These are phyloP conservation scores for Leccinum pachyderme DNA, from an alignment of 1,284 basidiomycete genomes.

Conservation along the genomic window DNA sequence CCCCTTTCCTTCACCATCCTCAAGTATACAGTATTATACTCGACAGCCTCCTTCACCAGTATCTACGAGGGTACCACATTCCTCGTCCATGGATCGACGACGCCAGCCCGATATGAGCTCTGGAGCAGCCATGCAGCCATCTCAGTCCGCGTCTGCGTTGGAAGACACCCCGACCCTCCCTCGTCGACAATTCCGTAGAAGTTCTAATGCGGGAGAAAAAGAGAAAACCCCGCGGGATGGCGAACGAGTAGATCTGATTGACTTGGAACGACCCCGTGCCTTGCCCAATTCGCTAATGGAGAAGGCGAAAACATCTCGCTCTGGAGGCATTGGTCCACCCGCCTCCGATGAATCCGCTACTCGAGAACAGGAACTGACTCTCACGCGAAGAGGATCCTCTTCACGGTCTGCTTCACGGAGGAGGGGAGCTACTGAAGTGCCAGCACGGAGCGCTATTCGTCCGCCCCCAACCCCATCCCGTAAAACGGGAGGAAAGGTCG, in stretches of 20 bases:
- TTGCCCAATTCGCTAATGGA: constrained; percentile 15
- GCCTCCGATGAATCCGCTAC: constrained; percentile 22
- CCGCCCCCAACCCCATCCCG: constrained; percentile 10
- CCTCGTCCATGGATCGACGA: constrained; percentile 29
- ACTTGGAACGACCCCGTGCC: constrained; percentile 21
- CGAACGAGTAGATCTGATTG: constrained; percentile 25
- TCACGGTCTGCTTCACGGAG: constrained; percentile 22
- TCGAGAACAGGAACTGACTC: constrained; percentile 21
- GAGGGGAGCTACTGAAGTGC: constrained; percentile 11
- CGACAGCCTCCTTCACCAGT: constrained; percentile 34
- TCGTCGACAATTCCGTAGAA: constrained; percentile 28
- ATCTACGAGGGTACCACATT: constrained; percentile 28
- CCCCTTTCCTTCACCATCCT: constrained; percentile 32
- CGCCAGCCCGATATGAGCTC: constrained; percentile 22
- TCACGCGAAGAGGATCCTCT: constrained; percentile 14
- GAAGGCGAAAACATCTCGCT: constrained; percentile 18
- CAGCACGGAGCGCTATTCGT: constrained; percentile 9
- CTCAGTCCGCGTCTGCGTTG: constrained; percentile 27
- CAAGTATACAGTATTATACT: constrained; percentile 20
- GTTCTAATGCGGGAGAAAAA: constrained; percentile 27
- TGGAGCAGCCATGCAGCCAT: constrained; percentile 23
- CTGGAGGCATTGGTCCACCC: constrained; percentile 13
- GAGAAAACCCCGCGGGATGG: constrained; percentile 27
- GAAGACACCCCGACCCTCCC: constrained; percentile 25
- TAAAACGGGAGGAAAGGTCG: constrained; percentile 25